These are phyloP conservation scores for Blastosporella zonata DNA, from an alignment of 1,284 basidiomycete species.

Conservation along the genomic window DNA sequence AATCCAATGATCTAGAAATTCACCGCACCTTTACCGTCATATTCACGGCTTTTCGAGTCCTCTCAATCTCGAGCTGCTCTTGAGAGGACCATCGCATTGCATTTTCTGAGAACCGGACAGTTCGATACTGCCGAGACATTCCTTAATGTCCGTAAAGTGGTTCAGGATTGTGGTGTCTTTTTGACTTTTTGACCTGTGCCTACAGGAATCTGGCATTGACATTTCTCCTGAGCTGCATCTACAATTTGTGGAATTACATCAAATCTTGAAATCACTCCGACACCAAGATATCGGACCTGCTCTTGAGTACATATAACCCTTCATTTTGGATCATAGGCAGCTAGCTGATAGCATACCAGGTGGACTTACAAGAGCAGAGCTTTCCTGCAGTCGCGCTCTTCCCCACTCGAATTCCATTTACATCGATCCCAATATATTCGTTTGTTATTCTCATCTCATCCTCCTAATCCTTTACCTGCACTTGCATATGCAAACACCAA, in stretches of 20 bases:
- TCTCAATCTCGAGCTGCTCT: slow-evolving; percentile 57
- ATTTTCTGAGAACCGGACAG: slow-evolving; percentile 78
- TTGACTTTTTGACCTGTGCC: slow-evolving; percentile 10
- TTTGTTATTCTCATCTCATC: slow-evolving; percentile 59
- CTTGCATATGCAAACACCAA: slow-evolving; percentile 72
- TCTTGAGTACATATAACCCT: slow-evolving; percentile 59
- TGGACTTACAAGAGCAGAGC: slow-evolving; percentile 71
- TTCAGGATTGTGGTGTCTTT: background rate
- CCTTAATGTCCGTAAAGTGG: slow-evolving; percentile 49
- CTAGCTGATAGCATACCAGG: slow-evolving; percentile 35
- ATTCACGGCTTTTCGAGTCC: slow-evolving; percentile 68
- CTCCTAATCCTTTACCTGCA: slow-evolving; percentile 53
- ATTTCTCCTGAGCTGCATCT: slow-evolving; percentile 56
- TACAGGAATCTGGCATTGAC: slow-evolving; percentile 67
- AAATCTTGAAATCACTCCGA: slow-evolving; percentile 68
- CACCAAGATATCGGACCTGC: slow-evolving; percentile 70
- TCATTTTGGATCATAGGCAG: slow-evolving; percentile 2
- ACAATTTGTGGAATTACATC: slow-evolving; percentile 71
- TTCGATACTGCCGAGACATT: slow-evolving; percentile 74
- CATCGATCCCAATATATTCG: slow-evolving; percentile 85
- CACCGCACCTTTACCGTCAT: slow-evolving; percentile 59
- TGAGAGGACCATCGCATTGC: slow-evolving; percentile 72
- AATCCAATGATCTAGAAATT: slow-evolving; percentile 56
- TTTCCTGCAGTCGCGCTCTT: slow-evolving; percentile 68
- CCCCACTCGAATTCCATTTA: slow-evolving; percentile 81